These are phyloP conservation scores for Nidularia pulvinata DNA, from an alignment of 768 basidiomycete genomes.

Conservation along the genomic window DNA sequence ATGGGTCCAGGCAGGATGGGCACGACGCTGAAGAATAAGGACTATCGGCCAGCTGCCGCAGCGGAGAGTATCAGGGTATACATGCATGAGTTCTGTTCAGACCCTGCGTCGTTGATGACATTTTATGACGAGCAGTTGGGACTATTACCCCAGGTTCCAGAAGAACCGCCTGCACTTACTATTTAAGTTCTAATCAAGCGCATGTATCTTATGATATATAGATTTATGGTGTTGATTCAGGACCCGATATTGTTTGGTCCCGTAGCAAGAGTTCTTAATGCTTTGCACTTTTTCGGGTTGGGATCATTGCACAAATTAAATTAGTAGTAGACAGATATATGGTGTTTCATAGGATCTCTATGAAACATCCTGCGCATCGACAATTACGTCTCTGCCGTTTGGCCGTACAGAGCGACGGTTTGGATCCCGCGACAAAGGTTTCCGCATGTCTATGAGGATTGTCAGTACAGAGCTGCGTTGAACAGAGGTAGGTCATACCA, in stretches of 20 bases:
- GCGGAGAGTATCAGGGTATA: slow-evolving; percentile 63
- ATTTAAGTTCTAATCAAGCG: no score
- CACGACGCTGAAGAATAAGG: slow-evolving; percentile 50
- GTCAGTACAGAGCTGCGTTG: neutral
- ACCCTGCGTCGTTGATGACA: slow-evolving; percentile 44
- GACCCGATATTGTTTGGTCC: no score
- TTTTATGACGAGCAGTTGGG: slow-evolving; percentile 81
- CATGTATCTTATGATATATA: no score
- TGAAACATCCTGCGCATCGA: slow-evolving; percentile 59
- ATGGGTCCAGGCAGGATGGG: slow-evolving; percentile 73
- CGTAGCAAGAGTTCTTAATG: no score
- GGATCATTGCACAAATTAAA: no score
- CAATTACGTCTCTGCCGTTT: slow-evolving; percentile 75
- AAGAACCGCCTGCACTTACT: slow-evolving; percentile 56
- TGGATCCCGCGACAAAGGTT: slow-evolving; percentile 65
- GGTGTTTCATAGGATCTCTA: slow-evolving; percentile 24
- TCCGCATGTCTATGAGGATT: slow-evolving; percentile 59
- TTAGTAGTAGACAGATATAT: no score
- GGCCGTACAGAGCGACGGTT: slow-evolving; percentile 63
- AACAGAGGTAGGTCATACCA: slow-evolving; percentile 46
- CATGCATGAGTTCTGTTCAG: slow-evolving; percentile 66
- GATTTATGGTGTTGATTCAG: no score
- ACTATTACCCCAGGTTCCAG: slow-evolving; percentile 40
- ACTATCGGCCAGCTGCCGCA: slow-evolving; percentile 49
- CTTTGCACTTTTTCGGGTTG: no score